Evolutionary conservation across 306 rosid species (phyloP).

Genomic region (Parietaria judaica): DNA sequence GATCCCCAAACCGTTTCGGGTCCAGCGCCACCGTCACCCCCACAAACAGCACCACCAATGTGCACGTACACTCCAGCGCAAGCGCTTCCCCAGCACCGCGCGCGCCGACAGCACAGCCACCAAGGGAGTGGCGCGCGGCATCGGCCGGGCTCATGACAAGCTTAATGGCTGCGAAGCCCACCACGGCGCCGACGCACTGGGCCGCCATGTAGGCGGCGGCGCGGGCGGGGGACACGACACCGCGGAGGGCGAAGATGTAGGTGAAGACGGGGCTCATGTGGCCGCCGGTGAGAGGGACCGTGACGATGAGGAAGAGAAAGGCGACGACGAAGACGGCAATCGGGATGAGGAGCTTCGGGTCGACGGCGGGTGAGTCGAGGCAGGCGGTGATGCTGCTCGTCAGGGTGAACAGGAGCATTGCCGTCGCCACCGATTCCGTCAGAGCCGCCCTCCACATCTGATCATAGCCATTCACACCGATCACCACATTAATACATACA

Average conservation of each 20-base stretch:
- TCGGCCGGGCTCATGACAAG: conserved; percentile 32
- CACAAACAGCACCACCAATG: conserved; percentile 56
- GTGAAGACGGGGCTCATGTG: conserved; percentile 66
- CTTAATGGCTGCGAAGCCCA: conserved; percentile 45
- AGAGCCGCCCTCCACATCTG: conserved; percentile 70
- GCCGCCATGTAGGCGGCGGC: conserved; percentile 35
- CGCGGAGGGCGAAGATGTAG: conserved; percentile 40
- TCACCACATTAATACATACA: background rate
- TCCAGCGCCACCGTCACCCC: conserved; percentile 68
- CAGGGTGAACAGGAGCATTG: conserved; percentile 39
- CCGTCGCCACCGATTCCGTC: conserved; percentile 55
- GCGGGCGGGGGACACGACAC: conserved; percentile 27
- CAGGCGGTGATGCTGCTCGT: conserved; percentile 50
- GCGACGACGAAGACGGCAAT: conserved; percentile 49
- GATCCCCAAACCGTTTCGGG: conserved; percentile 35
- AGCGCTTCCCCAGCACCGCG: conserved; percentile 32
- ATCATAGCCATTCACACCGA: background rate
- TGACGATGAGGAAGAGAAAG: conserved; percentile 58
- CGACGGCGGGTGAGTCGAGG: conserved; percentile 40
- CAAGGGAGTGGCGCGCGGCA: conserved; percentile 34
- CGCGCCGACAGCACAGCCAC: conserved; percentile 52
- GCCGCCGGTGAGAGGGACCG: conserved; percentile 66
- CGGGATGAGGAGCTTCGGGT: conserved; percentile 58
- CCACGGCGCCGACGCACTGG: conserved; percentile 56
- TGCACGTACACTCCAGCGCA: conserved; percentile 49